Conservation (phyloP, 2,329 filamentous ascomycete genomes). For the Fusarium mundagurra region DNA sequence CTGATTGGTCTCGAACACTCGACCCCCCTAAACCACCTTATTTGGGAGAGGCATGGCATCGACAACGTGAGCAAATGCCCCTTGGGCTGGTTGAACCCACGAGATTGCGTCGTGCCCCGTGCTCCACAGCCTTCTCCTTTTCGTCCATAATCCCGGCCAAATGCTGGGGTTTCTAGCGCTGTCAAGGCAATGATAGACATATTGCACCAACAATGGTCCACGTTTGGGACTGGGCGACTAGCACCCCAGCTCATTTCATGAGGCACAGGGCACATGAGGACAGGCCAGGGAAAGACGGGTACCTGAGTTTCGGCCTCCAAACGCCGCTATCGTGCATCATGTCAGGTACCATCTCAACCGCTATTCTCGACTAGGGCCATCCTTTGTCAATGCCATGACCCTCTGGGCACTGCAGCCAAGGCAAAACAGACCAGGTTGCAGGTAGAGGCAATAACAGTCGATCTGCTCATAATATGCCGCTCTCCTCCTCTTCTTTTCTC, state of each 20-base stretch:
- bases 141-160: constrained; percentile 17
- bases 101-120: constrained; percentile 41
- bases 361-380: constrained; percentile 31
- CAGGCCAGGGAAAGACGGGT: constrained; percentile 18
- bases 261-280: constrained; percentile 23
- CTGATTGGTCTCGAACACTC: constrained; percentile 11
- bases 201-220: constrained; percentile 42
- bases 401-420: constrained; percentile 35
- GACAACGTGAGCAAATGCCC: constrained; percentile 20
- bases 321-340: constrained; percentile 22
- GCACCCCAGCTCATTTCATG: constrained; percentile 32
- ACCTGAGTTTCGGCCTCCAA: constrained; percentile 30
- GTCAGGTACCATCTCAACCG: constrained; percentile 31
- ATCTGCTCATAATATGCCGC: constrained; percentile 44
- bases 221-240: constrained; percentile 29
- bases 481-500: constrained; percentile 44
- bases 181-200: constrained; percentile 34
- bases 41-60: constrained; percentile 16
- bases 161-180: constrained; percentile 17
- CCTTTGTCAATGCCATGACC: constrained; percentile 34
- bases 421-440: constrained; percentile 21
- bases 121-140: constrained; percentile 44
- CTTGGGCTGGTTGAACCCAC: constrained; percentile 29
- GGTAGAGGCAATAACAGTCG: constrained; percentile 51
- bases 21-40: constrained; percentile 1